Evolutionary conservation across 1,139 yeast genomes (phyloP), one percentile per base, ranked within the genome.

Genomic region (Scheffersomyces titani): DNA sequence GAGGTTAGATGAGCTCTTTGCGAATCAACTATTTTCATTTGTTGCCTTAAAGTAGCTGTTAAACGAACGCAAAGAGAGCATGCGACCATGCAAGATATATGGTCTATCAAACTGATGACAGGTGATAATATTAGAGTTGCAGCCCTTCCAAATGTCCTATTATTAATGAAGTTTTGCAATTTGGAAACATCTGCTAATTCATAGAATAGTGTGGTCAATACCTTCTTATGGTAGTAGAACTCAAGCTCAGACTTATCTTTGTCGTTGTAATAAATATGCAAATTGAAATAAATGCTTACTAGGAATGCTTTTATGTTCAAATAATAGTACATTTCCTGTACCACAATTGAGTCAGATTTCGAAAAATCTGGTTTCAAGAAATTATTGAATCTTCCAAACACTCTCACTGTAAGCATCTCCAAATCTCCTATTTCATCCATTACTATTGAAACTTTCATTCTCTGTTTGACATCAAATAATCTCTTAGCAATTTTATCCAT

Each of bases 241-340:
- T 67, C 70, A 11, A 66, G 56, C 2, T 66, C 68, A 2, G 50
- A 40, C 20, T 63, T 56, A 0, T 62, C 61, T 48, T 62, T 57
- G 50, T 61, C 63, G 55, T 73, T 75, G 55, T 65, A 72, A 52
- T 72, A 66, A 47, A 74, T 59, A 56, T 66, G 69, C 19, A 72
- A 60, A 51, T 66, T 66, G 54, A 64, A 69, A 52, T 70, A 68
- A 20, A 73, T 58, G 50, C 68, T 67, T 0, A 63, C 56, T 18
- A 70, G 56, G 24, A 65, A 59, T 16, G 64, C 48, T 52, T 70
- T 68, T 3, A 63, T 54, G 40, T 62, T 53, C 19, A 65, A 50
- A 49, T 60, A 59, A 7, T 50, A 19, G 40, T 51, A 46, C 21
- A 58, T 40, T 19, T 54, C 56, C 49, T 53, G 54, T 2, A 58